Percentiles rank a stretch among this genome's conserved stretches.
phyloP scores from a whole-genome alignment of 2,329 filamentous ascomycete species.

The Fusarium sp. region DNA sequence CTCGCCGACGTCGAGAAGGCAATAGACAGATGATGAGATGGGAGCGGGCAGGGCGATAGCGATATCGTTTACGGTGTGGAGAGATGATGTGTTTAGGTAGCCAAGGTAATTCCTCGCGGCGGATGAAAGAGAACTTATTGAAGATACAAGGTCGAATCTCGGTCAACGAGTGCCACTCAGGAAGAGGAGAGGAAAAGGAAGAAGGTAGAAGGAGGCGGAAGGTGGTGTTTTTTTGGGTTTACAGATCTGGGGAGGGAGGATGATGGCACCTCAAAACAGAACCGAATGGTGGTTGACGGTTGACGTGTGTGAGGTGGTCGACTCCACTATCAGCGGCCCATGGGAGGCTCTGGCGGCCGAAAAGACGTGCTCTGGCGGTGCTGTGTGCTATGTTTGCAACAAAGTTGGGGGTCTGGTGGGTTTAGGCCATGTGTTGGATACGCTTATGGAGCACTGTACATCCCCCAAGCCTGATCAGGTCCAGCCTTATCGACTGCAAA shows the following conservation, averaged over 20 bases:
- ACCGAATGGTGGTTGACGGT: slow-evolving; percentile 34
- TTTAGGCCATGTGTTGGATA: slow-evolving; percentile 16
- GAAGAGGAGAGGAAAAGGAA: slow-evolving; percentile 11
- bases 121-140: slow-evolving; percentile 12
- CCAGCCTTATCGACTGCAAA: slow-evolving; percentile 36
- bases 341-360: slow-evolving; percentile 26
- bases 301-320: slow-evolving; percentile 45
- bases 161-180: slow-evolving; percentile 18
- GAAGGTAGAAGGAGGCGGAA: slow-evolving; percentile 21
- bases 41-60: slow-evolving; percentile 29
- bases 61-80: slow-evolving; percentile 34
- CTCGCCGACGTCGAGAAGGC: slow-evolving; percentile 39
- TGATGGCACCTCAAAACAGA: slow-evolving; percentile 31
- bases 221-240: slow-evolving; percentile 40
- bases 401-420: slow-evolving; percentile 18
- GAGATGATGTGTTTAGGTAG: slow-evolving; percentile 12
- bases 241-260: slow-evolving; percentile 34
- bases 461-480: background rate
- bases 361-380: slow-evolving; percentile 12
- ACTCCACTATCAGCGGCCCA: slow-evolving; percentile 35
- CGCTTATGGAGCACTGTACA: slow-evolving; percentile 23
- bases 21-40: slow-evolving; percentile 32
- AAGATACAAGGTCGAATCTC: slow-evolving; percentile 20
- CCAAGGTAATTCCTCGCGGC: slow-evolving; percentile 1
- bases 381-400: slow-evolving; percentile 29